phyloP scores from a whole-genome alignment of 495 filamentous ascomycete genomes.

The Collariella sp. region DNA sequence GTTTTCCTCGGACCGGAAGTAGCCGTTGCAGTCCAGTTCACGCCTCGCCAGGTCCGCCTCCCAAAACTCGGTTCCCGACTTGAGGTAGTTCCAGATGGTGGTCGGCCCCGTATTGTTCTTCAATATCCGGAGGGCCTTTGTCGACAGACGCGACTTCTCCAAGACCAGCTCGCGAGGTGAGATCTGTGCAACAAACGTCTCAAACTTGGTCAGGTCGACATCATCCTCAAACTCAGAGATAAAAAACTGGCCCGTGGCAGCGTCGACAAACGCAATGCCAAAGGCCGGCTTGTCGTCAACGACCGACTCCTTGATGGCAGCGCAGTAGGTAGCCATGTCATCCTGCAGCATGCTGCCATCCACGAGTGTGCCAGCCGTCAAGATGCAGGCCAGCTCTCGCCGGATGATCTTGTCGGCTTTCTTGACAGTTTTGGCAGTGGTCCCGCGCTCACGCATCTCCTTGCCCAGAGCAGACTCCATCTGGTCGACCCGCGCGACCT shows the following conservation, averaged over 20 bases:
- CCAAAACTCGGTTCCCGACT: slow-evolving; percentile 88
- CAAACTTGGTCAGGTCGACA: slow-evolving; percentile 90
- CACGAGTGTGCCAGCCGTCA: slow-evolving; percentile 87
- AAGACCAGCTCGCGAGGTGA: slow-evolving; percentile 82
- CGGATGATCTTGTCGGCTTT: slow-evolving; percentile 86
- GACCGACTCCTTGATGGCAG: slow-evolving; percentile 85
- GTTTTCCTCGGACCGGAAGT: slow-evolving; percentile 62
- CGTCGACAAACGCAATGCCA: slow-evolving; percentile 90
- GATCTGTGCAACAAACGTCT: slow-evolving; percentile 93
- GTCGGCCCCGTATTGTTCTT: slow-evolving; percentile 92
- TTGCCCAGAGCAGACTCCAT: slow-evolving; percentile 91
- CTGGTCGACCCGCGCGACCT: slow-evolving; percentile 95
- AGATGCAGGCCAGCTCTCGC: slow-evolving; percentile 80
- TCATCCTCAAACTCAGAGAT: slow-evolving; percentile 88
- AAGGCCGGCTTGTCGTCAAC: slow-evolving; percentile 72
- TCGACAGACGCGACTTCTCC: slow-evolving; percentile 78
- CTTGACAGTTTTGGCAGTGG: slow-evolving; percentile 43
- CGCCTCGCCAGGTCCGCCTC: slow-evolving; percentile 68
- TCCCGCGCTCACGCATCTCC: slow-evolving; percentile 90
- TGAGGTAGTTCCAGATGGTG: slow-evolving; percentile 92
- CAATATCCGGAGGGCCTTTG: slow-evolving; percentile 80
- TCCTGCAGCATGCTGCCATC: slow-evolving; percentile 96
- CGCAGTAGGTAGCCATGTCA: slow-evolving; percentile 95
- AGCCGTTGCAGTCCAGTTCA: slow-evolving; percentile 72
- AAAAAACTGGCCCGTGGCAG: slow-evolving; percentile 92